phyloP scores from a whole-genome alignment of 2,329 filamentous ascomycete species.

The Cytospora schulzeri region DNA sequence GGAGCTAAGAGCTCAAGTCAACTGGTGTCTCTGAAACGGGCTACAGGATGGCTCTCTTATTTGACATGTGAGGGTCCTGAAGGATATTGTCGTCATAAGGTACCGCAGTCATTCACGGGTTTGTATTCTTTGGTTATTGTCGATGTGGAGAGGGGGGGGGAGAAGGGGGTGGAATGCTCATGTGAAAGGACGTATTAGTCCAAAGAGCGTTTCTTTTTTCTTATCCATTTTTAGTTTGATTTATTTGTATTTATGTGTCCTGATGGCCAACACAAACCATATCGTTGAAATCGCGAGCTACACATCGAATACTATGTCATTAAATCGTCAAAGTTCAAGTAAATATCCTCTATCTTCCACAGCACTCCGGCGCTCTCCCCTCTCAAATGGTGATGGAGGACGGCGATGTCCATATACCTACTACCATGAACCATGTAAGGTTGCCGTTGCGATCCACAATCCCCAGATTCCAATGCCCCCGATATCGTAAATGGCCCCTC shows the following conservation, averaged over 20 bases:
- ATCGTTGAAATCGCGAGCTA: not conserved
- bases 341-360: not conserved
- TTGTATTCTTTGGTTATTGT: not conserved
- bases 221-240: not conserved
- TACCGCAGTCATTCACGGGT: not conserved
- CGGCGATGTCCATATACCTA: not conserved
- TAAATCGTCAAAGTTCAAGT: not conserved
- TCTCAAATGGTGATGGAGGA: constrained; percentile 1
- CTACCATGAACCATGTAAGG: not conserved
- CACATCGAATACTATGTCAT: not conserved
- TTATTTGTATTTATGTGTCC: no score
- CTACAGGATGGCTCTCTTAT: constrained; percentile 9
- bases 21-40: not conserved
- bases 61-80: constrained; percentile 25
- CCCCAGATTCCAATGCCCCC: constrained; percentile 22
- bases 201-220: not conserved
- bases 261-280: no score
- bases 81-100: not conserved
- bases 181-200: not conserved
- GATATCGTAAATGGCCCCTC: constrained; percentile 23
- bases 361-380: not conserved
- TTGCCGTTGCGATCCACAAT: constrained; percentile 15
- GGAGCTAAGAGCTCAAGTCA: constrained; percentile 1
- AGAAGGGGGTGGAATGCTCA: not conserved
- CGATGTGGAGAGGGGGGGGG: not conserved